Evolutionary conservation across 139 green algal species (phyloP).

Genomic region (Chlorella sp.): DNA sequence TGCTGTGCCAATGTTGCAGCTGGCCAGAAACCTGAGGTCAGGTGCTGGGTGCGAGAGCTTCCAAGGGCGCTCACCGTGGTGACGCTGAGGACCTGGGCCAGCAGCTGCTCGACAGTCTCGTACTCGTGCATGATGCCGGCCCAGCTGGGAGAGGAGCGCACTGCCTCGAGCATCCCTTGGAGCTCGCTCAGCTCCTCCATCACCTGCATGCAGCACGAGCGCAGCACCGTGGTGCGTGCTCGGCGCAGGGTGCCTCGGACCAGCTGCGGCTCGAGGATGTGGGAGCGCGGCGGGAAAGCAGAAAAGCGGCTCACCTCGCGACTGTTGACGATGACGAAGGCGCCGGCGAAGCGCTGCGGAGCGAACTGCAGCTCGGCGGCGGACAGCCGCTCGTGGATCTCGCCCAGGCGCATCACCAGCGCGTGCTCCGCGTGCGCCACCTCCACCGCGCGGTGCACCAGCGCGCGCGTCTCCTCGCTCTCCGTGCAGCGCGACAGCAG

Average conservation of each 20-base stretch:
- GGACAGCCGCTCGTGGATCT: slow-evolving; percentile 11
- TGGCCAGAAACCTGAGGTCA: too few relatives aligned
- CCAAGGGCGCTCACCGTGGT: too few relatives aligned
- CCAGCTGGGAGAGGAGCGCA: slow-evolving; percentile 18
- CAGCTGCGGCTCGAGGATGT: neutral
- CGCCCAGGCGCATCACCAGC: slow-evolving; percentile 10
- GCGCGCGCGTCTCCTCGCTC: slow-evolving; percentile 12
- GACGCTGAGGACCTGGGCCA: too few relatives aligned
- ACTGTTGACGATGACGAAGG: slow-evolving; percentile 27
- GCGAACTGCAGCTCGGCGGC: slow-evolving; percentile 12
- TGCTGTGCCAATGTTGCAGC: too few relatives aligned
- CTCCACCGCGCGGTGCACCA: slow-evolving; percentile 12
- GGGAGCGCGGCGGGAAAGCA: neutral
- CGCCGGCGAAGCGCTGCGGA: slow-evolving; percentile 9
- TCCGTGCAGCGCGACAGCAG: slow-evolving; percentile 25
- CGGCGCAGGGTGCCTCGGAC: neutral
- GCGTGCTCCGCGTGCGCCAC: slow-evolving; percentile 17
- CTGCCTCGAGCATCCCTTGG: slow-evolving; percentile 10
- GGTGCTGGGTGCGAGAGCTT: too few relatives aligned
- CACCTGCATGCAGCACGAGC: slow-evolving; percentile 11
- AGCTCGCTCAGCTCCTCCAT: slow-evolving; percentile 13
- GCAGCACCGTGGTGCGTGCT: neutral
- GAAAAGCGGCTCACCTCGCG: slow-evolving; percentile 8
- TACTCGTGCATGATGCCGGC: slow-evolving; percentile 22
- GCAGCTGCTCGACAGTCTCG: slow-evolving; percentile 26